Conservation (phyloP, 1,284 basidiomycete genomes). For the Hemileia vastatrix region DNA sequence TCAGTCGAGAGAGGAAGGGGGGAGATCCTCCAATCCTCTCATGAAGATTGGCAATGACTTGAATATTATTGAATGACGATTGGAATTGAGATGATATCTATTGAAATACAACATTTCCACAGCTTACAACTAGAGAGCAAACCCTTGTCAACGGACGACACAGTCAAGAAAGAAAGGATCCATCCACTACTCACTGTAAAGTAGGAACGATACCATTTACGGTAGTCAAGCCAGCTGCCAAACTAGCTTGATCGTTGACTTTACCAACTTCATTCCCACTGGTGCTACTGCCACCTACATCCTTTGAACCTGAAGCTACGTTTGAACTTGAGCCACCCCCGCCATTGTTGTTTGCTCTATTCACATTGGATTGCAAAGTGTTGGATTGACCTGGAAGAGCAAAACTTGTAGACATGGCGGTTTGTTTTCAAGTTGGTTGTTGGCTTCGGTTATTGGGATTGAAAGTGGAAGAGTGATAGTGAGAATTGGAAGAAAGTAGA, state of each 20-base stretch:
- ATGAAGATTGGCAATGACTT: no score
- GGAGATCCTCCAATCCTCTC: no score
- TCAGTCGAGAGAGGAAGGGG: not conserved
- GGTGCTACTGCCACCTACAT: not conserved
- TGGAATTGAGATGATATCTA: no score
- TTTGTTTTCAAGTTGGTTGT: no score
- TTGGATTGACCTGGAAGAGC: not conserved
- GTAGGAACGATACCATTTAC: constrained; percentile 43
- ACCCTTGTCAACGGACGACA: no score
- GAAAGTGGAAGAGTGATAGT: no score
- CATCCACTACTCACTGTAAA: constrained; percentile 37
- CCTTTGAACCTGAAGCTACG: not conserved
- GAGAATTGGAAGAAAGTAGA: not conserved
- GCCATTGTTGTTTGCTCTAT: not conserved
- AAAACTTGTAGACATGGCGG: not conserved
- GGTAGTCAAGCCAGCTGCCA: constrained; percentile 35
- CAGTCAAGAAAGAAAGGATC: not conserved
- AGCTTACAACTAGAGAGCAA: no score
- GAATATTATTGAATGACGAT: no score
- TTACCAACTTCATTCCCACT: not conserved
- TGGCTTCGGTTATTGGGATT: no score
- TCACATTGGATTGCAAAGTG: not conserved
- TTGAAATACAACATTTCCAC: no score
- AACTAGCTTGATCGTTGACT: not conserved
- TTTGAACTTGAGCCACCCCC: not conserved